These are phyloP conservation scores for Yamadazyma sp. DNA, from an alignment of 1,139 yeast genomes.

Conservation along the genomic window DNA sequence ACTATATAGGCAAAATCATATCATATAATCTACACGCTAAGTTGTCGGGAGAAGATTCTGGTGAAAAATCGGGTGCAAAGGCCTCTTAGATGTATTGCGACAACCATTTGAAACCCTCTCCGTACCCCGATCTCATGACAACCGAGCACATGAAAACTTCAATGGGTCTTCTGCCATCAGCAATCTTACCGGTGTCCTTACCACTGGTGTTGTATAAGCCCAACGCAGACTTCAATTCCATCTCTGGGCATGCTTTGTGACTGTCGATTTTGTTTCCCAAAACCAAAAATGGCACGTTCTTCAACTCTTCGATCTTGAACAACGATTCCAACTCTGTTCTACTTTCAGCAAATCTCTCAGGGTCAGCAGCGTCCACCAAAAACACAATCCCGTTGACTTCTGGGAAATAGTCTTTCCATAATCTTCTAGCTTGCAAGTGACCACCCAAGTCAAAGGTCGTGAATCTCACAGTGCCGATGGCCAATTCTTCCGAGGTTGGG, in stretches of 20 bases:
- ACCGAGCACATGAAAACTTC: constrained; percentile 98
- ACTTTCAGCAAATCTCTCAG: constrained; percentile 92
- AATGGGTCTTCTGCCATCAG: constrained; percentile 82
- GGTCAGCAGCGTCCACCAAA: constrained; percentile 95
- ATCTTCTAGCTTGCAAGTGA: constrained; percentile 96
- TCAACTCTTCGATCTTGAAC: constrained; percentile 87
- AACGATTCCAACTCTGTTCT: constrained; percentile 92
- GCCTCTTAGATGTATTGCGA: constrained; percentile 74
- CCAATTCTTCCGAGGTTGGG: constrained; percentile 97
- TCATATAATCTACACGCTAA: neutral
- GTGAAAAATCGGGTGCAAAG: neutral
- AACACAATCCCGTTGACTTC: constrained; percentile 97
- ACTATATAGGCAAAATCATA: neutral
- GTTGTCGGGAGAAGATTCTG: too few relatives aligned
- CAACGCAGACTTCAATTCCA: constrained; percentile 87
- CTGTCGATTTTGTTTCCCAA: constrained; percentile 97
- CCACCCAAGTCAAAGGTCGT: constrained; percentile 99
- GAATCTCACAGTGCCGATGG: constrained; percentile 94
- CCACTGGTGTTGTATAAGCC: constrained; percentile 88
- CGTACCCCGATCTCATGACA: constrained; percentile 95
- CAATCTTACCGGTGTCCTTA: constrained; percentile 68
- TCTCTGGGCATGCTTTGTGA: constrained; percentile 91
- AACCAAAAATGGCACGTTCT: constrained; percentile 85
- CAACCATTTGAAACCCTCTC: constrained; percentile 95
- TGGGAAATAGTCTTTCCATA: constrained; percentile 99